phyloP scores from a whole-genome alignment of 139 green algal species.

The Asterochloris erici region DNA sequence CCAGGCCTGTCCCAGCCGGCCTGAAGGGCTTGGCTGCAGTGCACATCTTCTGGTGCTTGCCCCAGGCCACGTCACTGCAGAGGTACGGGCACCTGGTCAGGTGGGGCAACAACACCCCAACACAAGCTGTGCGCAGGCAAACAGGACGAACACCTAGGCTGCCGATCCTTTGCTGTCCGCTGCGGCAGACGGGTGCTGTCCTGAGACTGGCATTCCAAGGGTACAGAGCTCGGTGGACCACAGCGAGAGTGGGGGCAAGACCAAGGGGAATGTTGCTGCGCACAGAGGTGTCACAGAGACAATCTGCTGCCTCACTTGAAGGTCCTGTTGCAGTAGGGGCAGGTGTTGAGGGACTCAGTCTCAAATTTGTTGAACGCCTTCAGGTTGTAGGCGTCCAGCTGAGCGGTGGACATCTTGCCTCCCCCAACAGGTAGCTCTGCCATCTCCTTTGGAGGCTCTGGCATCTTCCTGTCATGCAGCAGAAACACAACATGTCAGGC shows the following conservation, averaged over 20 bases:
- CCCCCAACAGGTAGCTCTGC: not conserved
- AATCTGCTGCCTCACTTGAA: conserved; percentile 3
- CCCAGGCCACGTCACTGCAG: conserved; percentile 16
- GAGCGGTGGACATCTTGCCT: not conserved
- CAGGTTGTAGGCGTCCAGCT: conserved; percentile 14
- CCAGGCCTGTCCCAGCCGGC: conserved; percentile 17
- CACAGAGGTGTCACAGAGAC: not conserved
- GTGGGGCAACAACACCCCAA: too few relatives aligned
- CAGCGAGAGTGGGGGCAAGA: not conserved
- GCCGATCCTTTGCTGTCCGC: not conserved
- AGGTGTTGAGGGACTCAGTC: conserved; percentile 1
- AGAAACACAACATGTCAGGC: too few relatives aligned
- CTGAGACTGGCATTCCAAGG: not conserved
- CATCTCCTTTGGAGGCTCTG: conserved; percentile 1
- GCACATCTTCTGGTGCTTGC: conserved; percentile 24
- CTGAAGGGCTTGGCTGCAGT: conserved; percentile 22
- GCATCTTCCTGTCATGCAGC: conserved; percentile 3
- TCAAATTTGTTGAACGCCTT: conserved; percentile 13
- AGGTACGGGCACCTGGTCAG: too few relatives aligned
- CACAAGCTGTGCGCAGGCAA: too few relatives aligned
- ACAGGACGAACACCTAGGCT: too few relatives aligned
- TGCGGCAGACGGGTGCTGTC: not conserved
- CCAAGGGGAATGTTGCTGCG: not conserved
- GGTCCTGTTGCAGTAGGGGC: conserved; percentile 14
- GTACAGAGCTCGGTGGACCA: not conserved